phyloP scores from a whole-genome alignment of 805 yeast species.

The Candida sphagnicola region DNA sequence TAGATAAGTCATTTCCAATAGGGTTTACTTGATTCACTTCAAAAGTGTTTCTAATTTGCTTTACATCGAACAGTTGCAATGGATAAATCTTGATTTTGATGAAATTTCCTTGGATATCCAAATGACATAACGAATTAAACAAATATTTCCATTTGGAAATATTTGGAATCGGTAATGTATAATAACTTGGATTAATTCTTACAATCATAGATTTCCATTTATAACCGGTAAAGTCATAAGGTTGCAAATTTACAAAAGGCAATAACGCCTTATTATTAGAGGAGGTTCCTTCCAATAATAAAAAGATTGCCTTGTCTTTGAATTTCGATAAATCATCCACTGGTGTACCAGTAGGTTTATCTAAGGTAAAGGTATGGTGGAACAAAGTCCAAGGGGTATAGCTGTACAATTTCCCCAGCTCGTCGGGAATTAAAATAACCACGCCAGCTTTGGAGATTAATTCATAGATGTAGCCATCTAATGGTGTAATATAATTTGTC shows the following conservation, averaged over 20 bases:
- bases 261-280: slow-evolving; percentile 78
- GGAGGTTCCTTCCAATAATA: slow-evolving; percentile 80
- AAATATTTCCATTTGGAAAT: slow-evolving; percentile 17
- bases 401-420: slow-evolving; percentile 24
- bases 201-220: slow-evolving; percentile 33
- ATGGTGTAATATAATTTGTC: slow-evolving; percentile 56
- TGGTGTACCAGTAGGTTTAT: slow-evolving; percentile 4
- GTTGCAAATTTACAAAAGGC: slow-evolving; percentile 39
- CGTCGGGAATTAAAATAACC: slow-evolving; percentile 38
- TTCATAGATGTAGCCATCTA: slow-evolving; percentile 46
- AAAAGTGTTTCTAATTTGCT: slow-evolving; percentile 21
- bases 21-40: slow-evolving; percentile 29
- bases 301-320: slow-evolving; percentile 42
- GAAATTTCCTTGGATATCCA: slow-evolving; percentile 13
- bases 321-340: slow-evolving; percentile 19
- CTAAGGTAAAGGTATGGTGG: slow-evolving; percentile 16
- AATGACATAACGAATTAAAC: slow-evolving; percentile 17
- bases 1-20: slow-evolving; percentile 24
- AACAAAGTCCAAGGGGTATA: slow-evolving; percentile 26
- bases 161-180: slow-evolving; percentile 36
- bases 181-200: slow-evolving; percentile 32
- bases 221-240: slow-evolving; percentile 17
- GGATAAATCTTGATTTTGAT: slow-evolving; percentile 27
- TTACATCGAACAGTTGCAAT: slow-evolving; percentile 13
- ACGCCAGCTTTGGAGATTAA: slow-evolving; percentile 22